These are phyloP conservation scores for Vitis hybrid DNA, from an alignment of 177 flowering plant genomes.

Conservation along the genomic window DNA sequence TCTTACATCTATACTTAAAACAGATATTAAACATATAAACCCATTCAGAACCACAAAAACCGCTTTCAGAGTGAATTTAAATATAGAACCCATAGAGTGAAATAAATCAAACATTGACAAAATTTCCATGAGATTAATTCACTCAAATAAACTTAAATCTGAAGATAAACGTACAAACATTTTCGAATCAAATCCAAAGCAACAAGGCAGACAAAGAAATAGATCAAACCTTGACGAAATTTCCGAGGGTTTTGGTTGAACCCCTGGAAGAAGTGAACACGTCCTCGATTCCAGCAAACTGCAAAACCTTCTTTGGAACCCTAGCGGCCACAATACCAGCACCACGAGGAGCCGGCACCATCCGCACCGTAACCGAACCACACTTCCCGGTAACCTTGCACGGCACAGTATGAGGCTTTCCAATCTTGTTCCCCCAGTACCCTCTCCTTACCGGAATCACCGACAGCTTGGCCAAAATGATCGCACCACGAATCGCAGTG, in stretches of 20 bases:
- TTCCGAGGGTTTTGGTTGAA: constrained; percentile 67
- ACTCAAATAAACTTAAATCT: neutral
- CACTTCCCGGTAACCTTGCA: constrained; percentile 76
- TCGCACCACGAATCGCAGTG: constrained; percentile 64
- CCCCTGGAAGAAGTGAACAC: constrained; percentile 68
- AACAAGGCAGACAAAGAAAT: neutral
- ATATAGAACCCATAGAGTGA: too few relatives aligned
- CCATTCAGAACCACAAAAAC: too few relatives aligned
- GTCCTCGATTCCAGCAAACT: constrained; percentile 67
- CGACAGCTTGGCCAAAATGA: constrained; percentile 60
- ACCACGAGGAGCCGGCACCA: constrained; percentile 75
- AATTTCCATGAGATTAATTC: too few relatives aligned
- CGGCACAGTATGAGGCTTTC: constrained; percentile 68
- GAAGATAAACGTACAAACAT: neutral
- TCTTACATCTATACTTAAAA: too few relatives aligned
- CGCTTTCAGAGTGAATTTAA: too few relatives aligned
- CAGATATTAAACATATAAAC: too few relatives aligned
- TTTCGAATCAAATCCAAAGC: neutral
- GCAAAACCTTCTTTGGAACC: constrained; percentile 73
- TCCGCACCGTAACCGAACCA: constrained; percentile 61
- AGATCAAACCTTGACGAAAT: constrained; percentile 53
- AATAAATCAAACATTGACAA: too few relatives aligned
- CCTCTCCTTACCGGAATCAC: constrained; percentile 75
- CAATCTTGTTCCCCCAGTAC: constrained; percentile 77
- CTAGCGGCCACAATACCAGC: constrained; percentile 74